Evolutionary conservation across 1,139 yeast species (phyloP).

Genomic region (Suhomyces bribrorum): DNA sequence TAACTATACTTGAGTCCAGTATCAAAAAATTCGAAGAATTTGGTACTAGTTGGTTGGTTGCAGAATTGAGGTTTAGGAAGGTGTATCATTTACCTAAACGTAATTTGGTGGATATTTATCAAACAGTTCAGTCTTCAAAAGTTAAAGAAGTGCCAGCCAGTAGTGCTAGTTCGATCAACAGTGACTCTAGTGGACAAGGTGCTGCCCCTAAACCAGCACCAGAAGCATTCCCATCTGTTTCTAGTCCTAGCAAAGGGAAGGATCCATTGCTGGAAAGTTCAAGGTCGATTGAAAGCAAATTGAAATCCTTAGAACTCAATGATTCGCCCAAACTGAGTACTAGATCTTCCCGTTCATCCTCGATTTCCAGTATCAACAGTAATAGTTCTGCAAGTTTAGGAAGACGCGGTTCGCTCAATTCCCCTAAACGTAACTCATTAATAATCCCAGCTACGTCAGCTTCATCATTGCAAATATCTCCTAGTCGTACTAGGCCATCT

Average conservation of each 20-base stretch:
- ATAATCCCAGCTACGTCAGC: slow-evolving; percentile 12
- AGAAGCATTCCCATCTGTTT: background rate
- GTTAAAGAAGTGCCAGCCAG: slow-evolving; percentile 3
- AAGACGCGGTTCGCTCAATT: slow-evolving; percentile 21
- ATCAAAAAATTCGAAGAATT: slow-evolving; percentile 34
- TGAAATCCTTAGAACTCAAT: slow-evolving; percentile 20
- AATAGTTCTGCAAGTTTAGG: slow-evolving; percentile 16
- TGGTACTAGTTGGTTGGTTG: slow-evolving; percentile 35
- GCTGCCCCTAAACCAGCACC: background rate
- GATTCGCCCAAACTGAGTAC: slow-evolving; percentile 15
- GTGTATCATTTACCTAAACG: slow-evolving; percentile 33
- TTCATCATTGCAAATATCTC: slow-evolving; percentile 6
- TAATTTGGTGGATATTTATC: slow-evolving; percentile 23
- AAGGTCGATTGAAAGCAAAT: slow-evolving; percentile 15
- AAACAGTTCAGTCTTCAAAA: slow-evolving; percentile 13
- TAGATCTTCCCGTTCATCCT: slow-evolving; percentile 22
- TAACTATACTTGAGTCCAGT: slow-evolving; percentile 24
- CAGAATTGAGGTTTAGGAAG: slow-evolving; percentile 41
- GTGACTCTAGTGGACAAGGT: slow-evolving; percentile 1
- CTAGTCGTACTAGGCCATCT: slow-evolving; percentile 24
- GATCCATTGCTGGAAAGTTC: no score
- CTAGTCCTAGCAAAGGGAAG: background rate
- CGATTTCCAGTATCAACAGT: slow-evolving; percentile 19
- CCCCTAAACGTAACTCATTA: slow-evolving; percentile 23
- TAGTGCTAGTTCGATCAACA: slow-evolving; percentile 3